phyloP scores from a whole-genome alignment of 306 rosid species.

The Pterocarpus santalinus region DNA sequence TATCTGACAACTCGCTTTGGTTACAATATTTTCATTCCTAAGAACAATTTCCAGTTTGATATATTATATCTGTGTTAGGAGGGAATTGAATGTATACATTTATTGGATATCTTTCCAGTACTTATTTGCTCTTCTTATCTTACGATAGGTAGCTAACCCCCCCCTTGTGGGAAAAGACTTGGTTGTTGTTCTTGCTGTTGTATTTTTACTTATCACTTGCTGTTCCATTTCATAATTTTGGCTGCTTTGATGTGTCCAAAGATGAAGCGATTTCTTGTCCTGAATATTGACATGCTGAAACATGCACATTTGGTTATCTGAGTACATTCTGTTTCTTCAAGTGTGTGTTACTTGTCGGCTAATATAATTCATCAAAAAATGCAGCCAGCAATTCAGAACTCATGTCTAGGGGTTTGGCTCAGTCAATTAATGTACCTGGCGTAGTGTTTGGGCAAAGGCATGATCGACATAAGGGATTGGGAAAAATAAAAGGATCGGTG shows the following conservation, averaged over 20 bases:
- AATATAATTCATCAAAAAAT: background rate
- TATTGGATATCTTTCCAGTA: background rate
- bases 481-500: slow-evolving; percentile 56
- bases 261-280: background rate
- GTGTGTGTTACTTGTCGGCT: background rate
- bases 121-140: background rate
- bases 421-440: slow-evolving; percentile 78
- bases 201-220: background rate
- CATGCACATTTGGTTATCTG: background rate
- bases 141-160: background rate
- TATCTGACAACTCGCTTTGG: background rate
- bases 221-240: slow-evolving; percentile 15
- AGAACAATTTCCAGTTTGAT: too few species aligned
- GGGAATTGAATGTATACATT: background rate
- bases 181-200: background rate
- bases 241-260: background rate
- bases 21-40: background rate
- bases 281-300: background rate
- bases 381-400: slow-evolving; percentile 48
- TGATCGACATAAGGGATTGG: slow-evolving; percentile 67
- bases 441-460: slow-evolving; percentile 61
- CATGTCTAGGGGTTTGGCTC: slow-evolving; percentile 90
- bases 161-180: background rate
- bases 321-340: background rate
- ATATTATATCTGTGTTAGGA: background rate